Percentiles rank a stretch among this genome's conserved stretches.
Evolutionary conservation across 169 alveolate species (phyloP).

Genomic region (Plasmodium vinckei): DNA sequence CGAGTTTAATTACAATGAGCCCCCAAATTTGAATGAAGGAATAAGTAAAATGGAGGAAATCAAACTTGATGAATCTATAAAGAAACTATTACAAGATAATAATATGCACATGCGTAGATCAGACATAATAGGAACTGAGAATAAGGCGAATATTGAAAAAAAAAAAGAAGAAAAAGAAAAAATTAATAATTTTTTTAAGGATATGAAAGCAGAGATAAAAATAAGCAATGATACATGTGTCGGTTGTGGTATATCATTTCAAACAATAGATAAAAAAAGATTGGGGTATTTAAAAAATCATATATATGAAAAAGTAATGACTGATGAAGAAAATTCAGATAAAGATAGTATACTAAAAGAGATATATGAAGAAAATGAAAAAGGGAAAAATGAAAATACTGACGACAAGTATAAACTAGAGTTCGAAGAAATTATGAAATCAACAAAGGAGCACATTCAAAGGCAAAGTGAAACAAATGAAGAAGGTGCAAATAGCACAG

Average conservation of each 20-base stretch:
- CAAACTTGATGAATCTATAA: conserved; percentile 29
- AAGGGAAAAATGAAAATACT: background rate
- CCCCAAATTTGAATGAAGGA: background rate
- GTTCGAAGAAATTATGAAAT: conserved; percentile 1
- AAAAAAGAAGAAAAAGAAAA: conserved; percentile 48
- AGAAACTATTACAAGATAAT: conserved; percentile 10
- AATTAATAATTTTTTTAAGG: conserved; percentile 32
- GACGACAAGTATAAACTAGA: background rate
- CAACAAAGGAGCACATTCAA: background rate
- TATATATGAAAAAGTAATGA: conserved; percentile 41
- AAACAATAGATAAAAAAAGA: conserved; percentile 41
- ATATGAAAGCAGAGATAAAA: conserved; percentile 44
- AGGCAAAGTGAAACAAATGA: background rate
- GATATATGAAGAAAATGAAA: conserved; percentile 22
- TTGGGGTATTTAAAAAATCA: conserved; percentile 59
- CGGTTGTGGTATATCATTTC: conserved; percentile 85
- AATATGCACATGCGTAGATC: background rate
- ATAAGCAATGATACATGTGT: conserved; percentile 57
- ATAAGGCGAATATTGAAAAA: background rate
- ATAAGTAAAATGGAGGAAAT: conserved; percentile 20
- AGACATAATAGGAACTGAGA: background rate
- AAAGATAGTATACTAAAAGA: conserved; percentile 24
- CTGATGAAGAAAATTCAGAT: conserved; percentile 29
- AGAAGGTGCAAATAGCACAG: too few relatives aligned
- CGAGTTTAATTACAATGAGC: background rate